These are phyloP conservation scores for Carex pumila DNA, from an alignment of 176 grass and related monocot genomes.

Conservation along the genomic window DNA sequence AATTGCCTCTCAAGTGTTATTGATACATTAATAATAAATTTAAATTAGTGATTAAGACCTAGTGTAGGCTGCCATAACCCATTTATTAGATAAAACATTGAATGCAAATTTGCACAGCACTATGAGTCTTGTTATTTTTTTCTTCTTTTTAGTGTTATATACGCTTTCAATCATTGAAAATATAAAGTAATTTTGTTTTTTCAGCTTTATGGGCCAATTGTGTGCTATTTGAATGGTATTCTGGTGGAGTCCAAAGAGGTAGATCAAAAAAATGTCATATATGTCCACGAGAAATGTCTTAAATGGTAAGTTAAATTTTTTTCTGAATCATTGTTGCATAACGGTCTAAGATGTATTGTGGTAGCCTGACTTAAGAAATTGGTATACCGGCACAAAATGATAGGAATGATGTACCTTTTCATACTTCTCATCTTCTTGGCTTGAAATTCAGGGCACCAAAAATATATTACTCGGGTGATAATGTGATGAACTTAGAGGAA, in stretches of 20 bases:
- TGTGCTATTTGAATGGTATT: constrained; percentile 28
- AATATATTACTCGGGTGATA: constrained; percentile 31
- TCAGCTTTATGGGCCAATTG: constrained; percentile 59
- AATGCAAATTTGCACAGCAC: neutral
- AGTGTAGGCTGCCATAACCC: neutral
- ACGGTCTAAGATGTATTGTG: neutral
- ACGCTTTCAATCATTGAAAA: neutral
- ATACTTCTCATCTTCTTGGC: neutral
- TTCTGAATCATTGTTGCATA: neutral
- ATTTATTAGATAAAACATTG: neutral
- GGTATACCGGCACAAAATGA: neutral
- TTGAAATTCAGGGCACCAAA: constrained; percentile 37
- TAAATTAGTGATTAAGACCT: neutral
- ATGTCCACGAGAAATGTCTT: constrained; percentile 55
- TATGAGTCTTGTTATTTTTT: neutral
- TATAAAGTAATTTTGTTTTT: neutral
- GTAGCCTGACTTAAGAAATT: neutral
- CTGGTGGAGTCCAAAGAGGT: constrained; percentile 14
- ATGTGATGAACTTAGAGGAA: constrained; percentile 34
- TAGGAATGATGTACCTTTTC: neutral
- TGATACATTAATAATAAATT: neutral
- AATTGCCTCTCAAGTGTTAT: neutral
- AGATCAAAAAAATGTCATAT: constrained; percentile 22
- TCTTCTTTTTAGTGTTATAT: neutral
- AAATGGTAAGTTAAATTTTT: constrained; percentile 35